Evolutionary conservation across 305 asterid species (phyloP), one percentile per base, ranked within the genome.

Genomic region (Fraxinus angustifolia): DNA sequence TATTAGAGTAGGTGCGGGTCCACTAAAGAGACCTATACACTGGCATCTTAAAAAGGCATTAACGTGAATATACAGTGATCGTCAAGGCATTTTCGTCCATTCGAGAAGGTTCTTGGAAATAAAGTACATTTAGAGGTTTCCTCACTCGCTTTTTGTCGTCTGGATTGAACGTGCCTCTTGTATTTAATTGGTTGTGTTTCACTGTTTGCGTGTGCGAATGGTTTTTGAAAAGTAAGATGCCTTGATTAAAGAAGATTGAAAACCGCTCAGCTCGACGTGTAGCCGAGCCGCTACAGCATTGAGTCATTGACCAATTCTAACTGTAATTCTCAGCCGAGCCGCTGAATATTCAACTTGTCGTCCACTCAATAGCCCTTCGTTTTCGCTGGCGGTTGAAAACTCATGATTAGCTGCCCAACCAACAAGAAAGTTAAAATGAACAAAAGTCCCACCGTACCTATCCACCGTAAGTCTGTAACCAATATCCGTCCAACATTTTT

Each of bases 371-470:
- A 50, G 53, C 35, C 68, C 79, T 35, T 82, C 80, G 79, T 82
- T 79, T 74, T 78, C 76, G n/a, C 75, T 60, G 85, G 76, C 85
- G 60, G 86, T 62, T 78, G 82, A 82, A 83, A 85, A 75, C 72
- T 80, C 82, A 86, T 90, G 88, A 90, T 86, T 89, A 65, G 78
- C 53, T 42, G 53, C 73, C 82, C 81, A 75, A 85, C 85, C 23
- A 71, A 48, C 77, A 73, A 40, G 21, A 62, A 77, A 53, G 12
- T 70, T 38, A 72, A 28, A 35, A 68, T 28, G 17, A 68, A 68
- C 40, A 28, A 68, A 68, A 68, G 40, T 68, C 74, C 74, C 36
- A 30, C 40, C 74, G 36, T 28, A 68, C 74, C 74, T 28, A 30
- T 30, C 74, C 19, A 28, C 74, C 11, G 38, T 42, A 42, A 42